phyloP scores from a whole-genome alignment of 2,329 filamentous ascomycete genomes.

The Pseudogymnoascus sp. region DNA sequence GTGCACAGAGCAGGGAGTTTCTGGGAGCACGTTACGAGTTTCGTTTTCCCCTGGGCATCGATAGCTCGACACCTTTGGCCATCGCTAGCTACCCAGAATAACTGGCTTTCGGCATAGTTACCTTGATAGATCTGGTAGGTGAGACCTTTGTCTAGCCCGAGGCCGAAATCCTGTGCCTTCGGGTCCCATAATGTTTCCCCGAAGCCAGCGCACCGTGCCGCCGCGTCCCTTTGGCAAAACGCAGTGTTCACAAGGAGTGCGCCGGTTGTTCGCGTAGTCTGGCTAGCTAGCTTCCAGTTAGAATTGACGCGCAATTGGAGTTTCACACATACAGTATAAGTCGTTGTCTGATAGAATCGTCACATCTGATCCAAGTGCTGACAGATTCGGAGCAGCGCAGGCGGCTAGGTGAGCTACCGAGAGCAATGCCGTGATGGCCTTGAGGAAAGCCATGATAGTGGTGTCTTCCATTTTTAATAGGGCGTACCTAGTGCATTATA shows the following conservation, averaged over 20 bases:
- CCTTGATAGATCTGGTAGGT: slow-evolving; percentile 17
- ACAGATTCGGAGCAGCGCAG: not conserved
- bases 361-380: slow-evolving; percentile 6
- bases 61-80: slow-evolving; percentile 13
- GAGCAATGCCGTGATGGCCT: not conserved
- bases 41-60: slow-evolving; percentile 24
- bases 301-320: no score
- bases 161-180: not conserved
- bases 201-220: not conserved
- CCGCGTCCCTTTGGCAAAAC: not conserved
- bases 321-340: slow-evolving; percentile 5
- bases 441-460: not conserved
- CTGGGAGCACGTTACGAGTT: slow-evolving; percentile 22
- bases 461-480: not conserved
- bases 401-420: not conserved
- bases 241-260: not conserved
- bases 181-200: slow-evolving; percentile 6
- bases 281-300: not conserved
- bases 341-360: slow-evolving; percentile 14
- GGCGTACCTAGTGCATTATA: not conserved
- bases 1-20: slow-evolving; percentile 43
- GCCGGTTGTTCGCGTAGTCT: not conserved
- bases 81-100: slow-evolving; percentile 19
- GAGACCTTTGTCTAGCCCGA: slow-evolving; percentile 13
- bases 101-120: slow-evolving; percentile 16